Base-by-base conservation (phyloP, 106 monocot species). In the Allium cepa region DNA sequence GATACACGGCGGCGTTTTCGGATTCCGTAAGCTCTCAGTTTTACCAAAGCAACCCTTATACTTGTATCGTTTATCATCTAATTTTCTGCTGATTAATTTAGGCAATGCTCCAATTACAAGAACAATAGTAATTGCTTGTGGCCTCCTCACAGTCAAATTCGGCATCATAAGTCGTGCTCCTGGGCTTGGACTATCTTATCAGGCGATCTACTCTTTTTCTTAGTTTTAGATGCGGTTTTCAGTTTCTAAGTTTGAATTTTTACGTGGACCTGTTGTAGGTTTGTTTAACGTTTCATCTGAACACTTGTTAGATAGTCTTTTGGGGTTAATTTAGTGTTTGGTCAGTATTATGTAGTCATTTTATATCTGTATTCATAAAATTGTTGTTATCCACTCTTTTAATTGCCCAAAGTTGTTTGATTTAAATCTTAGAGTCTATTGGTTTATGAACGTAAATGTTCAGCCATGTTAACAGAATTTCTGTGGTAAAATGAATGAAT, bases 41-140 rank as follows among this genome's bases (percentile, higher is more conserved):
- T 4, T 56, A 12, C 13, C 2, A 56, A 15, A 56, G 4, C 12
- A 46, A 15, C 17, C 22, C 17, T 46, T 13, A 4, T 14, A 12
- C 26, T 47, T 10, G 22, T 50, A 69, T 12, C 17, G 8, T 28
- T 27, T 13, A 17, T 11, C 15, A 13, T 67, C 27, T 17, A 22
- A 27, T 62, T 60, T 15, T 26, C 17, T 60, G 11, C 11, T n/a
- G 11, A 10, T 56, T 64, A n/a, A 59, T 74, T 36, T 71, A 89
- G 88, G 79, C 27, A 89, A 89, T 75, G 85, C 82, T 49, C 85
- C 85, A 28, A 80, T 85, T 15, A 80, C 89, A 50, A 85, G 77
- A 57, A 69, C 69, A 46, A 55, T 90, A 60, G 59, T 85, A 27
- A 11, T 78, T 63, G 66, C 69, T 7, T 72, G 69, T 55, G 85